phyloP scores from a whole-genome alignment of 768 basidiomycete species.

The Zangia roseola region DNA sequence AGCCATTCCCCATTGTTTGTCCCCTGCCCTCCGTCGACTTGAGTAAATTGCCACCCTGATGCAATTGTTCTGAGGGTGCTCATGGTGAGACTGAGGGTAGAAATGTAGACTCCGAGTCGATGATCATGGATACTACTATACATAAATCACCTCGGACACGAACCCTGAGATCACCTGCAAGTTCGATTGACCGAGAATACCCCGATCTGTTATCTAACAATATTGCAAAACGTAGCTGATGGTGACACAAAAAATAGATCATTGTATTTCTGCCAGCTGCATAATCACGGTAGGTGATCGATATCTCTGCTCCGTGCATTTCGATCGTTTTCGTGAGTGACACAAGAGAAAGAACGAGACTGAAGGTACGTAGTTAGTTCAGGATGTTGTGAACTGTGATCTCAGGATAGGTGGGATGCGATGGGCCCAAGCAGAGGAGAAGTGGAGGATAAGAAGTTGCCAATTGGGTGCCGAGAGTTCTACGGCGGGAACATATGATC shows the following conservation, averaged over 20 bases:
- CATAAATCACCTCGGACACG: conserved; percentile 1
- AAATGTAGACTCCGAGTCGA: neutral
- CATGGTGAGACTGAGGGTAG: conserved; percentile 9
- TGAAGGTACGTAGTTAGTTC: too few relatives aligned
- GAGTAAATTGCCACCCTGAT: conserved; percentile 65
- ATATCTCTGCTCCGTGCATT: too few relatives aligned
- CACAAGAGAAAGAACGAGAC: too few relatives aligned
- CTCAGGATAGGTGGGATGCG: too few relatives aligned
- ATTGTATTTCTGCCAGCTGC: neutral
- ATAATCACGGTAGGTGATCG: too few relatives aligned
- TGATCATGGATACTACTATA: neutral
- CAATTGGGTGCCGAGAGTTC: too few relatives aligned
- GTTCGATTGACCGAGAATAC: conserved; percentile 11
- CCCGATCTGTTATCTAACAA: conserved; percentile 1
- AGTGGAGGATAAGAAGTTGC: too few relatives aligned
- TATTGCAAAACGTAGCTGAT: neutral
- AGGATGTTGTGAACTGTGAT: too few relatives aligned
- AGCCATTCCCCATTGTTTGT: conserved; percentile 69
- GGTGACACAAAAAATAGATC: neutral
- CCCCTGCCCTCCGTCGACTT: conserved; percentile 58
- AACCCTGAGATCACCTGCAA: conserved; percentile 1
- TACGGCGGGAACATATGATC: too few relatives aligned
- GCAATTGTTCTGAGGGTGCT: conserved; percentile 30
- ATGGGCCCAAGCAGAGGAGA: too few relatives aligned
- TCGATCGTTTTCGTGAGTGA: too few relatives aligned